phyloP scores from a whole-genome alignment of 2,329 filamentous ascomycete genomes.

The Aspergillus ustus region DNA sequence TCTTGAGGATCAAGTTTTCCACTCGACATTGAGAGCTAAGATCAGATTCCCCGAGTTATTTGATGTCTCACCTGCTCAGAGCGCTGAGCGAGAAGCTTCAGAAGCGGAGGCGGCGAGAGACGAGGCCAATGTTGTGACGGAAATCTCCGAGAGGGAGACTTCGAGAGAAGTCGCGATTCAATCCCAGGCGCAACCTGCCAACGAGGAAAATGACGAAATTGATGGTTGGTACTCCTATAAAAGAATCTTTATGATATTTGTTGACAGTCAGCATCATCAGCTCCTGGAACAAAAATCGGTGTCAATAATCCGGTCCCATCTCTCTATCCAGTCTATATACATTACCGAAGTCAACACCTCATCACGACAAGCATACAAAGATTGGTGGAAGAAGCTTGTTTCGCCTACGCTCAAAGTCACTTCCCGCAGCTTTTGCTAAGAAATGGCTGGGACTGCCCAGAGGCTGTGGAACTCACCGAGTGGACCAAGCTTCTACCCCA shows the following conservation, averaged over 20 bases:
- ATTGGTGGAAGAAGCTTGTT: conserved; percentile 1
- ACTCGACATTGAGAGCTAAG: conserved; percentile 2
- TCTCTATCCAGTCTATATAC: conserved; percentile 1
- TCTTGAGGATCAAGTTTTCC: conserved; percentile 3
- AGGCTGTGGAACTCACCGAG: conserved; percentile 1
- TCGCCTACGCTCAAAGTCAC: not conserved
- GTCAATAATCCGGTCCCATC: not conserved
- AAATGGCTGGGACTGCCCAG: conserved; percentile 1
- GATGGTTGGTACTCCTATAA: not conserved
- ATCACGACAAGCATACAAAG: conserved; percentile 1
- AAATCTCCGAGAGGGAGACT: not conserved
- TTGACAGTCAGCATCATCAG: not conserved
- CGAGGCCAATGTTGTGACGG: conserved; percentile 1
- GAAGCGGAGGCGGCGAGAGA: conserved; percentile 8
- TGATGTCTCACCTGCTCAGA: conserved; percentile 3
- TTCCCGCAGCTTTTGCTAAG: not conserved
- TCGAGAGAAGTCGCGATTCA: not conserved
- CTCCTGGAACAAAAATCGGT: not conserved
- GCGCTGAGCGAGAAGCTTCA: conserved; percentile 10
- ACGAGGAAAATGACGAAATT: not conserved
- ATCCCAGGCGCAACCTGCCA: no score
- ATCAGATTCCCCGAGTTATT: conserved; percentile 8
- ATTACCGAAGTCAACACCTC: not conserved
- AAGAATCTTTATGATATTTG: not conserved
- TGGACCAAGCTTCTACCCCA: not conserved